These are phyloP conservation scores for Penicillium olsonii DNA, from an alignment of 2,329 filamentous ascomycete species.

Conservation along the genomic window DNA sequence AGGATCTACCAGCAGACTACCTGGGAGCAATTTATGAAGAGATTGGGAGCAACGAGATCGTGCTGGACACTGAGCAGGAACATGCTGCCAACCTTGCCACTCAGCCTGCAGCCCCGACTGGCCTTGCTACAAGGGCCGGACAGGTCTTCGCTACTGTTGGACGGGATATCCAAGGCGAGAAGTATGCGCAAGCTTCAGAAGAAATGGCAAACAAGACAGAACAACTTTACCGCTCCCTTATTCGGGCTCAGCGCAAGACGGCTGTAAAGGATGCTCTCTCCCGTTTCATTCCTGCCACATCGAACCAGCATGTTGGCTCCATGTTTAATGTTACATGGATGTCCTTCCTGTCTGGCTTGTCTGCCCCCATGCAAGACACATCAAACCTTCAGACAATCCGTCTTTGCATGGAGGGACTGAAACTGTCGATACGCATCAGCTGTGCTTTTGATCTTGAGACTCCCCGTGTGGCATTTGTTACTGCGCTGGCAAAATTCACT, in stretches of 20 bases:
- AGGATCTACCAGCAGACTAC: constrained; percentile 91
- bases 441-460: constrained; percentile 92
- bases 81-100: constrained; percentile 78
- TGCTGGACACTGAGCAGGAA: constrained; percentile 87
- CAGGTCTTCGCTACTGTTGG: constrained; percentile 90
- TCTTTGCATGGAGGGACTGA: constrained; percentile 92
- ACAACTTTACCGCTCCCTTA: constrained; percentile 89
- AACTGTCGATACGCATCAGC: constrained; percentile 86
- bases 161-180: constrained; percentile 86
- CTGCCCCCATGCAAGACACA: constrained; percentile 88
- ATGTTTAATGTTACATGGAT: constrained; percentile 99
- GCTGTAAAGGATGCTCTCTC: constrained; percentile 67
- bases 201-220: constrained; percentile 81
- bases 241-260: constrained; percentile 83
- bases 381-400: constrained; percentile 91
- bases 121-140: constrained; percentile 79
- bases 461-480: constrained; percentile 92
- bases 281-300: constrained; percentile 87
- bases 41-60: constrained; percentile 88
- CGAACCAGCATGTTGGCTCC: constrained; percentile 89
- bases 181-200: constrained; percentile 91
- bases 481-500: constrained; percentile 86
- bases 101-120: constrained; percentile 59
- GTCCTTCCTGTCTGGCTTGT: constrained; percentile 94
- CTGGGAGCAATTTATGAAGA: constrained; percentile 88